Conservation (phyloP, 257 asterid genomes). For the Vinca minor region DNA sequence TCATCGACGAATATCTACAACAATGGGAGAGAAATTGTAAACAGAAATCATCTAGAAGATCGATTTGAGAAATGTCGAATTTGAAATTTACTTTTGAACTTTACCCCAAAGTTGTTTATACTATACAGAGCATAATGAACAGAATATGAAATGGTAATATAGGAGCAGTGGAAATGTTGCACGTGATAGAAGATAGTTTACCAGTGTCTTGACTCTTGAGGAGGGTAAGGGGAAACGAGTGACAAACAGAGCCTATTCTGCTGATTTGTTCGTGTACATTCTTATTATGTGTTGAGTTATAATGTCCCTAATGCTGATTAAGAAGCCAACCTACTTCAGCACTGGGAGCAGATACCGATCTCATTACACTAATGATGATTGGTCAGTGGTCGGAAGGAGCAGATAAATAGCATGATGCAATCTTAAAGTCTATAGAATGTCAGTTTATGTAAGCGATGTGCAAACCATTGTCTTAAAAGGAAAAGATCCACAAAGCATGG, state of each 20-base stretch:
- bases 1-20: background rate
- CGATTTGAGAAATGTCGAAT: background rate
- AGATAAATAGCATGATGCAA: background rate
- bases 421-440: background rate
- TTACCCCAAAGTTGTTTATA: too few species aligned
- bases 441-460: background rate
- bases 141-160: background rate
- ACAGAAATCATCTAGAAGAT: background rate
- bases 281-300: background rate
- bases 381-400: background rate
- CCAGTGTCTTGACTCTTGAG: background rate
- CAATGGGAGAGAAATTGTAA: background rate
- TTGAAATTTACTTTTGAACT: background rate
- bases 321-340: background rate
- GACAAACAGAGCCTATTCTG: background rate
- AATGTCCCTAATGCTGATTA: background rate
- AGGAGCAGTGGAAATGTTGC: background rate
- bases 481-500: background rate
- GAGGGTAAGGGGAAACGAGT: background rate
- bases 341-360: background rate
- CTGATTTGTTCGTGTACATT: background rate
- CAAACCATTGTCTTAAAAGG: background rate
- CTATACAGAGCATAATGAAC: too few species aligned
- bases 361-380: background rate
- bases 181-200: background rate